Evolutionary conservation across 371 early-diverging fungal genomes (phyloP).

Genomic region (Rhizomucor pusillus): DNA sequence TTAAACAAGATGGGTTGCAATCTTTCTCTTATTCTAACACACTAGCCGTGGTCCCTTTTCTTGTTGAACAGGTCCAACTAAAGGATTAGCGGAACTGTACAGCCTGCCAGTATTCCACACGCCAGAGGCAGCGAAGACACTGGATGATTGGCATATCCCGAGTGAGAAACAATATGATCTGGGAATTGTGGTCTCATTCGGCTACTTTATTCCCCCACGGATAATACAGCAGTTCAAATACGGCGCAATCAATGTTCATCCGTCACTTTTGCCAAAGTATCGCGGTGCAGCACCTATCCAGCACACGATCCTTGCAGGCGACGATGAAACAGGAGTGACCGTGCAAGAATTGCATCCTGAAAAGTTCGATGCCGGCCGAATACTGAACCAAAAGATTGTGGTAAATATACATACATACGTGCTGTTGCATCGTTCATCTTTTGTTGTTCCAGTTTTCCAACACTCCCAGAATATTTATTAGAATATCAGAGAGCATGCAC

Average conservation of each 20-base stretch:
- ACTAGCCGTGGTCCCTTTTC: background rate
- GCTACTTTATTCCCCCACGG: conserved; percentile 79
- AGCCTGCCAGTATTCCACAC: conserved; percentile 27
- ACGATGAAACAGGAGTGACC: conserved; percentile 78
- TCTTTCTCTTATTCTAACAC: background rate
- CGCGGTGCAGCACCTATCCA: conserved; percentile 94
- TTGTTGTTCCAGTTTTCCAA: background rate
- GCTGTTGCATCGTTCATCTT: background rate
- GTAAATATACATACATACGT: too few species aligned
- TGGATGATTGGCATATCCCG: conserved; percentile 31
- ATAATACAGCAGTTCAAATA: conserved; percentile 64
- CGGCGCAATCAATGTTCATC: conserved; percentile 88
- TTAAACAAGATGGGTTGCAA: background rate
- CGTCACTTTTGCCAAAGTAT: conserved; percentile 84
- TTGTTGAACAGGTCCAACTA: conserved; percentile 29
- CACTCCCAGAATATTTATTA: background rate
- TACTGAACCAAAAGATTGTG: conserved; percentile 66
- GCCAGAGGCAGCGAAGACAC: conserved; percentile 19
- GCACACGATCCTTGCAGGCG: conserved; percentile 78
- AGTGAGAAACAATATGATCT: conserved; percentile 57
- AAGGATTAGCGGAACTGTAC: conserved; percentile 38
- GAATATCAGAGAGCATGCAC: conserved; percentile 3
- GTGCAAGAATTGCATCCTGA: conserved; percentile 80
- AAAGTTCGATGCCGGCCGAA: conserved; percentile 84
- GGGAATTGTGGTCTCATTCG: conserved; percentile 93